These are phyloP conservation scores for Sinapis alba DNA, from an alignment of 441 rosid genomes.

Conservation along the genomic window DNA sequence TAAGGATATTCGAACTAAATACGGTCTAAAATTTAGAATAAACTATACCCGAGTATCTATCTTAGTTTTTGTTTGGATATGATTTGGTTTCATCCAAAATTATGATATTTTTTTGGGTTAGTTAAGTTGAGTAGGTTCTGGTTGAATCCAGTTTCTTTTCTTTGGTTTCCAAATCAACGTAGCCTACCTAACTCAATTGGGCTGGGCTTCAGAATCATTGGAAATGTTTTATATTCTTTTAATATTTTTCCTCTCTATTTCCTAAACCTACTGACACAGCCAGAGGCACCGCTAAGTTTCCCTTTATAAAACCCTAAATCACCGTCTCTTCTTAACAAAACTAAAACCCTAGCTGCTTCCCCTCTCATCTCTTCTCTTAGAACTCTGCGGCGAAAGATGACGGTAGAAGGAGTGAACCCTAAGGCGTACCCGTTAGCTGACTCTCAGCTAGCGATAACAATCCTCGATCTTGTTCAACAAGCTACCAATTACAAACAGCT, in stretches of 20 bases:
- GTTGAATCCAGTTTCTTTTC: too few relatives aligned
- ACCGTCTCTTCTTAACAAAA: not conserved
- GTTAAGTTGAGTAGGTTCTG: too few relatives aligned
- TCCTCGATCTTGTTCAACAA: slow-evolving; percentile 93
- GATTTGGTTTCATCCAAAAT: not conserved
- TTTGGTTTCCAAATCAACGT: not conserved
- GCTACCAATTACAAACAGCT: slow-evolving; percentile 97
- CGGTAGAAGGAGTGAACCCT: slow-evolving; percentile 82
- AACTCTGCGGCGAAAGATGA: slow-evolving; percentile 20
- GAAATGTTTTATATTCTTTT: not conserved
- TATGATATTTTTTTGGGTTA: not conserved
- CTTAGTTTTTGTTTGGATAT: not conserved
- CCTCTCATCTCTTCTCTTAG: not conserved
- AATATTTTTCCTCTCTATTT: not conserved
- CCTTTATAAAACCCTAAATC: slow-evolving; percentile 28
- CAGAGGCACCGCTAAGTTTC: not conserved
- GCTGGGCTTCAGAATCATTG: not conserved
- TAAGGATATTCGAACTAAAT: too few relatives aligned
- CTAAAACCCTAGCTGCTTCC: slow-evolving; percentile 22
- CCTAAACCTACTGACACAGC: not conserved
- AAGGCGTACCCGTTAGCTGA: slow-evolving; percentile 94
- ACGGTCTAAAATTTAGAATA: not conserved
- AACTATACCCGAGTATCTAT: not conserved
- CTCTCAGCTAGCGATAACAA: slow-evolving; percentile 68
- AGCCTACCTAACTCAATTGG: not conserved